Evolutionary conservation across 1,139 yeast genomes (phyloP).

Genomic region (Yarrowia galli): DNA sequence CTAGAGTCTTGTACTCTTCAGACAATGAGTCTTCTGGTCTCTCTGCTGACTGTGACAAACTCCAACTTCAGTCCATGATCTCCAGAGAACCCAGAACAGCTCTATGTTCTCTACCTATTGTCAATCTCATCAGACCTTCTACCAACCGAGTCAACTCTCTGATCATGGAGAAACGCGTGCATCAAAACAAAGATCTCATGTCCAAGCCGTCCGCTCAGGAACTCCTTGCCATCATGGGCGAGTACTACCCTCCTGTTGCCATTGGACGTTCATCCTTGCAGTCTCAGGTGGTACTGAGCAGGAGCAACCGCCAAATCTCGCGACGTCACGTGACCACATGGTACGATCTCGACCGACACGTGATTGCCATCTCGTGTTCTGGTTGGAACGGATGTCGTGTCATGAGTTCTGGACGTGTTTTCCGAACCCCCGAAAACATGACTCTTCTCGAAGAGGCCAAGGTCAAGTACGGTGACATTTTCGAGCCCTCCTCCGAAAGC

Average conservation of each 20-base stretch:
- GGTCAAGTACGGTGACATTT: constrained; percentile 32
- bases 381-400: constrained; percentile 38
- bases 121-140: constrained; percentile 17
- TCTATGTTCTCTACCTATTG: constrained; percentile 20
- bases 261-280: constrained; percentile 23
- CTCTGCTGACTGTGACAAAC: too few species aligned
- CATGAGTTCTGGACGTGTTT: neutral
- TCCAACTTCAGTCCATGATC: constrained; percentile 11
- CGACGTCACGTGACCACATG: constrained; percentile 37
- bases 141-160: constrained; percentile 12
- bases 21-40: too few species aligned
- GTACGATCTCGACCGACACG: constrained; percentile 36
- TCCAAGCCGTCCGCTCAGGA: constrained; percentile 15
- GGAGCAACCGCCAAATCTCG: constrained; percentile 34
- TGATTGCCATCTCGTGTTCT: constrained; percentile 14
- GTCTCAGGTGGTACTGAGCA: constrained; percentile 19
- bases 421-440: constrained; percentile 24
- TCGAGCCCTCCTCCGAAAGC: constrained; percentile 5
- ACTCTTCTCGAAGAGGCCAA: constrained; percentile 29
- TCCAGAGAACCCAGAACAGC: constrained; percentile 11
- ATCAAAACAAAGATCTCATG: constrained; percentile 11
- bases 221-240: constrained; percentile 33
- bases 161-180: constrained; percentile 33
- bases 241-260: constrained; percentile 34
- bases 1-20: neutral